These are phyloP conservation scores for Colletotrichum acutatum DNA, from an alignment of 2,329 filamentous ascomycete species.

Conservation along the genomic window DNA sequence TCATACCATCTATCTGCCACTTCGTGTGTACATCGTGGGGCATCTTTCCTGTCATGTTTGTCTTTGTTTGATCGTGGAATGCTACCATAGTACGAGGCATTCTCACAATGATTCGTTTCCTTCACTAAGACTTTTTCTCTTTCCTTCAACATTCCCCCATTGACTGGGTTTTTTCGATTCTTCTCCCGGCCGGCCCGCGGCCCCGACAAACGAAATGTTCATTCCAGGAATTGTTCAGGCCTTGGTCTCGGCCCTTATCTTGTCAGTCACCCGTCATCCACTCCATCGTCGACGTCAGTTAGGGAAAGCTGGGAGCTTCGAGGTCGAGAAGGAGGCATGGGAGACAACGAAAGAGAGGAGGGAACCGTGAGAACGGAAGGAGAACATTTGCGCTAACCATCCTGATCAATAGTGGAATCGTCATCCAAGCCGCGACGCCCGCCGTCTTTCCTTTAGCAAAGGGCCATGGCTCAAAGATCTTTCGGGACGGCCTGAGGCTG, in stretches of 20 bases:
- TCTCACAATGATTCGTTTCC: constrained; percentile 32
- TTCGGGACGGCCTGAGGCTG: constrained; percentile 72
- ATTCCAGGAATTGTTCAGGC: constrained; percentile 57
- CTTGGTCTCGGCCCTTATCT: constrained; percentile 64
- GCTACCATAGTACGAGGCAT: constrained; percentile 38
- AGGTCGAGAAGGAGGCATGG: background rate
- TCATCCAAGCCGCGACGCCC: constrained; percentile 62
- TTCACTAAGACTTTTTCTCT: constrained; percentile 43
- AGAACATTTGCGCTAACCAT: constrained; percentile 40
- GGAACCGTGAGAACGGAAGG: background rate
- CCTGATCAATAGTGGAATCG: constrained; percentile 56
- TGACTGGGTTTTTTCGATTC: constrained; percentile 56
- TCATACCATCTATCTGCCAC: constrained; percentile 34
- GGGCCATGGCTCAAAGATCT: constrained; percentile 59
- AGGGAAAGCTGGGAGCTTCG: background rate
- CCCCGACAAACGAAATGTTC: constrained; percentile 53
- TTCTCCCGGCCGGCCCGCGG: constrained; percentile 41
- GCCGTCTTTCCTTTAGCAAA: constrained; percentile 57
- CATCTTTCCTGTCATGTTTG: constrained; percentile 18
- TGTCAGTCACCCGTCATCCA: constrained; percentile 53
- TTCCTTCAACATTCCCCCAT: constrained; percentile 51
- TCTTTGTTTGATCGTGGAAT: constrained; percentile 16
- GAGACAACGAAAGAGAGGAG: background rate
- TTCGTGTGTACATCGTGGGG: constrained; percentile 34
- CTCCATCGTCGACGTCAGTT: background rate